Conservation (phyloP, 179 eudicot species). For the Drosera spatulata region DNA sequence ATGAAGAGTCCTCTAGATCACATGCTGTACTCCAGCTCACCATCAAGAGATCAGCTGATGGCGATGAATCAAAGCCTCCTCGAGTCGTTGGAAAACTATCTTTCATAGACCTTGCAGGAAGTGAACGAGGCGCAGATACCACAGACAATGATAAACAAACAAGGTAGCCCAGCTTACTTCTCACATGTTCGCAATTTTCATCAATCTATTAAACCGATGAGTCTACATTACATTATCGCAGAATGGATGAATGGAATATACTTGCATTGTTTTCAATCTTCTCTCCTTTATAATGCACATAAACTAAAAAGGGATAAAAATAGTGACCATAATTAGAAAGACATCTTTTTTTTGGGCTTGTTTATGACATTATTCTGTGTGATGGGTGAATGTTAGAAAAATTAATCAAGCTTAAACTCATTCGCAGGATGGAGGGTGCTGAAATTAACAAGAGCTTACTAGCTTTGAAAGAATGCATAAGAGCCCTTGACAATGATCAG, state of each 20-base stretch:
- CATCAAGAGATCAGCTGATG: slow-evolving; percentile 65
- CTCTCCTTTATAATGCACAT: no score
- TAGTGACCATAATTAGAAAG: no score
- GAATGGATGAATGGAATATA: no score
- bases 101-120: slow-evolving; percentile 98
- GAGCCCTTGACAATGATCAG: no score
- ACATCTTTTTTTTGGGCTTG: no score
- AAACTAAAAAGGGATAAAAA: no score
- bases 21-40: slow-evolving; percentile 98
- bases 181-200: not conserved
- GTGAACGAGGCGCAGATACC: slow-evolving; percentile 99
- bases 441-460: no score
- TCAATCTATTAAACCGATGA: no score
- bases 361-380: not conserved
- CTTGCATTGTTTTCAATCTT: no score
- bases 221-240: no score
- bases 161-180: slow-evolving; percentile 24
- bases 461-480: no score
- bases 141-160: slow-evolving; percentile 98
- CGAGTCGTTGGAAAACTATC: slow-evolving; percentile 83
- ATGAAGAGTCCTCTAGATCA: slow-evolving; percentile 48
- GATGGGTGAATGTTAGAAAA: not conserved
- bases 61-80: slow-evolving; percentile 71
- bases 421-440: slow-evolving; percentile 4
- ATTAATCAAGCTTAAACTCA: no score